phyloP scores from a whole-genome alignment of 306 rosid species.

The Cicer arietinum region DNA sequence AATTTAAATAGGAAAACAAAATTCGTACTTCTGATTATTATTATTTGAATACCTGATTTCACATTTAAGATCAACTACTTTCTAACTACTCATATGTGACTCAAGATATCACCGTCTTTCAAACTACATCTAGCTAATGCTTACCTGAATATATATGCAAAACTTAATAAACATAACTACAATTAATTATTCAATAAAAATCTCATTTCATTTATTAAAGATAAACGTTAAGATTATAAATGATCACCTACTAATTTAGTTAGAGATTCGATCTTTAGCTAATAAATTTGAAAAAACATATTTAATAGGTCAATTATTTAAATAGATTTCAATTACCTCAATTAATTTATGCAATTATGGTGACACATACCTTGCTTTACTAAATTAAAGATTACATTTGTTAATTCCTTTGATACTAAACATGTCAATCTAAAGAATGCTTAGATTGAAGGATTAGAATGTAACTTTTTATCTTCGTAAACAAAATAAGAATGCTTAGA shows the following conservation, averaged over 20 bases:
- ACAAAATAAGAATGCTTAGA: neutral
- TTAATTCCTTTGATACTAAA: neutral
- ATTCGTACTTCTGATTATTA: constrained; percentile 1
- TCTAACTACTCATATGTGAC: constrained; percentile 1
- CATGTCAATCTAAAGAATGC: neutral
- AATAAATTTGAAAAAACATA: too few relatives aligned
- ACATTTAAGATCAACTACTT: constrained; percentile 11
- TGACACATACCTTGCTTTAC: too few relatives aligned
- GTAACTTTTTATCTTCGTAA: neutral
- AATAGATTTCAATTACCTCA: too few relatives aligned
- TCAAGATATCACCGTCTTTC: neutral
- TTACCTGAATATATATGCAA: neutral
- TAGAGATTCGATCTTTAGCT: too few relatives aligned
- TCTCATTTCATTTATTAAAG: neutral
- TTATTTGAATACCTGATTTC: neutral
- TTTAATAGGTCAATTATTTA: too few relatives aligned
- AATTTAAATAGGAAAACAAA: too few relatives aligned
- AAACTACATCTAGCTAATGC: neutral
- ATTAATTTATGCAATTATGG: too few relatives aligned
- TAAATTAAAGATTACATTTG: too few relatives aligned
- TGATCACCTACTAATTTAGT: too few relatives aligned
- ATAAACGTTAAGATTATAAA: neutral
- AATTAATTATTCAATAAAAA: neutral
- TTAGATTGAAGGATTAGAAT: neutral
- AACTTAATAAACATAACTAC: neutral